phyloP scores from a whole-genome alignment of 2,329 filamentous ascomycete species.

The Sarocladium strictum region DNA sequence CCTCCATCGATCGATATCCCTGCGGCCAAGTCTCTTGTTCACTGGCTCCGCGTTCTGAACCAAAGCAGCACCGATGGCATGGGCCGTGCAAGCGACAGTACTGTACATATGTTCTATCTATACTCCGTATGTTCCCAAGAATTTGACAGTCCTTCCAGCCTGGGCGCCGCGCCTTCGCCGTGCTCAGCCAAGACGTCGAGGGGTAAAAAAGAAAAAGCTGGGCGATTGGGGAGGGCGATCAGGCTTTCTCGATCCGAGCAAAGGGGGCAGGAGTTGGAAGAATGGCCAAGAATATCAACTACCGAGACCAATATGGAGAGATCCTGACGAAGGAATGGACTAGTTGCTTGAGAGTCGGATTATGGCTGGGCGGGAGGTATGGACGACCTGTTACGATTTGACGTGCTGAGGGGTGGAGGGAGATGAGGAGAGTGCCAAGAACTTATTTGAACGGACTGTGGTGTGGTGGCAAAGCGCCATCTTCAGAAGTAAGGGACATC shows the following conservation, averaged over 20 bases:
- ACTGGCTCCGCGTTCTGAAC: not conserved
- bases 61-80: not conserved
- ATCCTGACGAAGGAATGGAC: no score
- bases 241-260: not conserved
- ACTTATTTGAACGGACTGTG: no score
- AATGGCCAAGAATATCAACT: not conserved
- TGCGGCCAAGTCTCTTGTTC: not conserved
- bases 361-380: not conserved
- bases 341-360: no score
- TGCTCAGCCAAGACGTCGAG: not conserved
- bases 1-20: not conserved
- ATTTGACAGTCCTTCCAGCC: not conserved
- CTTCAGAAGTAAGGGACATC: no score
- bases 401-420: no score
- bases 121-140: no score
- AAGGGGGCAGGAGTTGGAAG: not conserved
- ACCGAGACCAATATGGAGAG: not conserved
- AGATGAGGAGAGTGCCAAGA: no score
- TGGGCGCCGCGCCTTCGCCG: not conserved
- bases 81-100: not conserved
- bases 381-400: not conserved
- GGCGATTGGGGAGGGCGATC: not conserved
- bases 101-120: no score
- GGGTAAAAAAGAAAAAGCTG: not conserved
- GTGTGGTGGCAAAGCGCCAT: no score